A percentile compares a stretch with the other conserved stretches of the same genome.
Evolutionary conservation across 2,329 filamentous ascomycete genomes (phyloP).

Genomic region (Akanthomyces uredinophilus): DNA sequence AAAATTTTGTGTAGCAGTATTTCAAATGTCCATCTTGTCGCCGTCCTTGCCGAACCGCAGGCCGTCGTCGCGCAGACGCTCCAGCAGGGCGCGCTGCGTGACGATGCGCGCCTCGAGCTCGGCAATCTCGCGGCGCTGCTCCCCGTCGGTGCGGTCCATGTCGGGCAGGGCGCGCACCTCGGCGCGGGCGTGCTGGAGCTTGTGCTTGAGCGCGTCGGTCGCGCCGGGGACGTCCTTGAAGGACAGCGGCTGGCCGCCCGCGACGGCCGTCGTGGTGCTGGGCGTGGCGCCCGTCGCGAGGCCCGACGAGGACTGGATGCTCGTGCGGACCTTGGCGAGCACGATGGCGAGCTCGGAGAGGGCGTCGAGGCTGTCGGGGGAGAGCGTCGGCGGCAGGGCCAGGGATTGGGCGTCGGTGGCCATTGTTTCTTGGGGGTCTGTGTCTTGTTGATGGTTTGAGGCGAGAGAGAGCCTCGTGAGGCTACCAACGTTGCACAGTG

Average conservation of each 20-base stretch:
- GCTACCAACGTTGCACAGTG: too few species aligned
- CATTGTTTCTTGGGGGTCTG: slow-evolving; percentile 15
- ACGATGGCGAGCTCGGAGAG: slow-evolving; percentile 76
- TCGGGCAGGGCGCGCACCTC: slow-evolving; percentile 64
- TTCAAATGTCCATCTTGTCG: slow-evolving; percentile 40
- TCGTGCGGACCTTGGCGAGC: slow-evolving; percentile 64
- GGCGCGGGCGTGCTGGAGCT: slow-evolving; percentile 70
- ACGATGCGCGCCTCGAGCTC: slow-evolving; percentile 60
- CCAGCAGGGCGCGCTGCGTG: slow-evolving; percentile 56
- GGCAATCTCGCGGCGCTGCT: slow-evolving; percentile 67
- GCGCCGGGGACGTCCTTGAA: slow-evolving; percentile 75
- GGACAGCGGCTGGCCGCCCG: slow-evolving; percentile 33
- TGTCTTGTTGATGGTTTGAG: background rate
- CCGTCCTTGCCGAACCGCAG: slow-evolving; percentile 29
- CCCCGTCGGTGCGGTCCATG: slow-evolving; percentile 58
- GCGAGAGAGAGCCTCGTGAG: background rate
- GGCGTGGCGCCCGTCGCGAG: slow-evolving; percentile 35
- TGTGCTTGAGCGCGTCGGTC: slow-evolving; percentile 74
- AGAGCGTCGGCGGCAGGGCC: slow-evolving; percentile 58
- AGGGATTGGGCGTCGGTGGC: slow-evolving; percentile 38
- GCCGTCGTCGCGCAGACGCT: slow-evolving; percentile 47
- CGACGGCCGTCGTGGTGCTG: slow-evolving; percentile 19
- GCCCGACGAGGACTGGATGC: slow-evolving; percentile 37
- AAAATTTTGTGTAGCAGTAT: background rate
- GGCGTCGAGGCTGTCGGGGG: slow-evolving; percentile 79